Percentiles rank a stretch among this genome's conserved stretches.
phyloP scores from a whole-genome alignment of 805 yeast species.

The Ogataea kodamae region DNA sequence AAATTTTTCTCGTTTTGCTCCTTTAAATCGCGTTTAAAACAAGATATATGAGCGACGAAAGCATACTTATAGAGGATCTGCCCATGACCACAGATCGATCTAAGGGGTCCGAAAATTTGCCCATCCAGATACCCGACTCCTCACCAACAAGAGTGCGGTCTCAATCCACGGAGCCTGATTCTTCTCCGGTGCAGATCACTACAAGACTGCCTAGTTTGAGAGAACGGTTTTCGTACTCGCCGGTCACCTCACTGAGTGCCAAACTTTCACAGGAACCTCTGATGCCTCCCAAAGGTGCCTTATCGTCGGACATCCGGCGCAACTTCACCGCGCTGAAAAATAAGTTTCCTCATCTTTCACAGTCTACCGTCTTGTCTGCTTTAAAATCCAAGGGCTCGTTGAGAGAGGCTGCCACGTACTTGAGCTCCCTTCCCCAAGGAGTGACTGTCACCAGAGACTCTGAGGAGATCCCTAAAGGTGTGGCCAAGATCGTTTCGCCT shows the following conservation, averaged over 20 bases:
- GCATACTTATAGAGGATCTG: conserved; percentile 14
- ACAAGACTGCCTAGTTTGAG: conserved; percentile 34
- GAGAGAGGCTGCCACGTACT: conserved; percentile 30
- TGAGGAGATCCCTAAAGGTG: conserved; percentile 12
- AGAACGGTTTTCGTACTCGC: conserved; percentile 41
- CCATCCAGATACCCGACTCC: conserved; percentile 49
- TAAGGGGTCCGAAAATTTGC: conserved; percentile 18
- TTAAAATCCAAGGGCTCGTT: conserved; percentile 31
- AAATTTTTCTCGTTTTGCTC: conserved; percentile 3
- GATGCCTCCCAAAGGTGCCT: conserved; percentile 15
- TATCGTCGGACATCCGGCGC: conserved; percentile 26
- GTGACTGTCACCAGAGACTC: conserved; percentile 3
- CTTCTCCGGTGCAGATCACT: conserved; percentile 24
- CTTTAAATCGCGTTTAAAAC: conserved; percentile 10
- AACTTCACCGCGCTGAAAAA: conserved; percentile 31
- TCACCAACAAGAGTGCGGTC: conserved; percentile 34
- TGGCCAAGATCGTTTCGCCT: conserved; percentile 13
- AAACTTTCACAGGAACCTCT: conserved; percentile 5
- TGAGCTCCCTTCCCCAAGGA: conserved; percentile 24
- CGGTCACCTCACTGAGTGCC: conserved; percentile 10
- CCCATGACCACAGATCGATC: conserved; percentile 4
- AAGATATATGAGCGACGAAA: conserved; percentile 17
- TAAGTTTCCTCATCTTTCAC: conserved; percentile 32
- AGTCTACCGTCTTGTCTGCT: conserved; percentile 30
- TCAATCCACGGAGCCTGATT: conserved; percentile 13